Evolutionary conservation across 805 yeast species (phyloP), one percentile per base, ranked within the genome.

Genomic region (Schizosaccharomyces cryophilus): DNA sequence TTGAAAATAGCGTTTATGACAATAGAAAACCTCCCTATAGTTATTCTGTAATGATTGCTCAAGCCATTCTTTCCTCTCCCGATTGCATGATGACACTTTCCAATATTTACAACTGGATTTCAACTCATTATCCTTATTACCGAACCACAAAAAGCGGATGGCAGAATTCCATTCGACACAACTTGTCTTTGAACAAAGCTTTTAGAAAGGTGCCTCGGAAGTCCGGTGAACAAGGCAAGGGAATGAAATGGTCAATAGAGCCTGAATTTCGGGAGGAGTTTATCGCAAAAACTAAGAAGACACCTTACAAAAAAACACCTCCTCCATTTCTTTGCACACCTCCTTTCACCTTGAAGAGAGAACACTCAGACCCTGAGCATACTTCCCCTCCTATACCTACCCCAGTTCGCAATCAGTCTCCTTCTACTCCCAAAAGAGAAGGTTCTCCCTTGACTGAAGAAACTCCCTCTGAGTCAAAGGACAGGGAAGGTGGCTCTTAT

Each of bases 191-290:
- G 63, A 93, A 93, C 72, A 93, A 90, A 74, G 97, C 98, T 17
- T 93, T 93, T 73, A 97, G 90, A 68, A 93, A 93, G 73, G 96
- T 90, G 26, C 96, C 97, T 51, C 78, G 99, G 68, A 80, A 85
- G 69, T 89, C 95, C 38, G 84, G 87, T 70, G 97, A 93, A 73
- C 96, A 97, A 0, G 98, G 99, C 19, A 93, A 93, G 71, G 97
- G 98, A 65, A 90, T 93, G 95, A 93, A 93, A 73, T 93, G 99
- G 99, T 94, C 88, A 73, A 89, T 93, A 63, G 81, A 88, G 64
- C 93, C 87, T 51, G 74, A 82, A 59, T 90, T 85, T 70, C 83
- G 84, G 67, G 82, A 82, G 56, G 98, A 93, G 65, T 89, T 38
- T 56, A 24, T 56, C 35, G 42, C 26, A 11, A 56, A 56, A 17